Evolutionary conservation across 768 basidiomycete species (phyloP).

Genomic region (Sporobolomyces phaffii): DNA sequence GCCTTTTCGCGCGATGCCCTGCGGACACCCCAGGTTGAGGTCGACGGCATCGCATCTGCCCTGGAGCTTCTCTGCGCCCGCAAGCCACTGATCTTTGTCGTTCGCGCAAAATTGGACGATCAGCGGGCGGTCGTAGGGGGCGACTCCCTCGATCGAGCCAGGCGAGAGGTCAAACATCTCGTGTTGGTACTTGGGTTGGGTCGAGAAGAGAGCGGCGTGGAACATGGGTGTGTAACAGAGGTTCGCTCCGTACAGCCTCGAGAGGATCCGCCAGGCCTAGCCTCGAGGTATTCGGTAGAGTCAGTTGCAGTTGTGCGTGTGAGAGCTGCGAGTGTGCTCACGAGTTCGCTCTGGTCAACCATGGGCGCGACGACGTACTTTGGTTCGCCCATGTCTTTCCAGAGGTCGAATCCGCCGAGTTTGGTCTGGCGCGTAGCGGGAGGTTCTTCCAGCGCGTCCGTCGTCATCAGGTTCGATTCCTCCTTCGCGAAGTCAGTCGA

Average conservation of each 20-base stretch:
- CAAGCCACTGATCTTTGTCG: conserved; percentile 68
- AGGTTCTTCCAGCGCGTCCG: neutral
- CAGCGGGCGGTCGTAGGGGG: conserved; percentile 40
- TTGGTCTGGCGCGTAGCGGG: conserved; percentile 31
- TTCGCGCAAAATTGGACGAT: conserved; percentile 73
- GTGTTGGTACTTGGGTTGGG: conserved; percentile 58
- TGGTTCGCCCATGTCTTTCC: conserved; percentile 62
- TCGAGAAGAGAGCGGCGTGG: conserved; percentile 75
- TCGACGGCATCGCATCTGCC: conserved; percentile 78
- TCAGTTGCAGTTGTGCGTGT: too few species aligned
- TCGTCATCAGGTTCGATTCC: neutral
- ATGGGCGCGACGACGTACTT: conserved; percentile 92
- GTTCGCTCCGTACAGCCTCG: conserved; percentile 75
- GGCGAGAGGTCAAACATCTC: conserved; percentile 62
- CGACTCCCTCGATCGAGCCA: conserved; percentile 72
- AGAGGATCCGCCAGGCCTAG: conserved; percentile 86
- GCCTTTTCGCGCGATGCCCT: conserved; percentile 84
- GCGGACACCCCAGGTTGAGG: conserved; percentile 82
- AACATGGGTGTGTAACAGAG: conserved; percentile 98
- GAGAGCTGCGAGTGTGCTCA: too few species aligned
- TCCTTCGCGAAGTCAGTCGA: neutral
- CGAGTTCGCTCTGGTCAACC: conserved; percentile 96
- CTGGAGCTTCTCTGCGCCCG: conserved; percentile 70
- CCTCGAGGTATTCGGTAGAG: too few species aligned
- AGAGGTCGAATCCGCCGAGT: conserved; percentile 30